Percentiles rank a stretch among this genome's conserved stretches.
Evolutionary conservation across 202 grass and related monocot genomes (phyloP).

Genomic region (Zizania palustris): DNA sequence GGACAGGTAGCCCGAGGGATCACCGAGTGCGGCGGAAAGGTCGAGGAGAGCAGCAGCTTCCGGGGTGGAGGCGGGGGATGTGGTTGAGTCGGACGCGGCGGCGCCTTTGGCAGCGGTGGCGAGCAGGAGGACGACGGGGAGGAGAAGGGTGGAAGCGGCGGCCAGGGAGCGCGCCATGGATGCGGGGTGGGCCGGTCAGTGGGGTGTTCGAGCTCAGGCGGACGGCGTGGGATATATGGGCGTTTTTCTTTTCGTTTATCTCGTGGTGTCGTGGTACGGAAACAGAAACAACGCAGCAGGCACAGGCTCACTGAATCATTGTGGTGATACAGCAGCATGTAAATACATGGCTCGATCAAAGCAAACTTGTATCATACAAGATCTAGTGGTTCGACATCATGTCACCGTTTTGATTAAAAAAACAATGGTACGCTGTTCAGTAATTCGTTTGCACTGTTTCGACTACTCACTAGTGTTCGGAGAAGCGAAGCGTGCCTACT

Average conservation of each 20-base stretch:
- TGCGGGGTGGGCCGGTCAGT: constrained; percentile 9
- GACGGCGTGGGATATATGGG: constrained; percentile 48
- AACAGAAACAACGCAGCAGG: neutral
- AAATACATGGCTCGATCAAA: too few species aligned
- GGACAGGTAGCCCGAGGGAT: constrained; percentile 52
- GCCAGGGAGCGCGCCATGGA: constrained; percentile 43
- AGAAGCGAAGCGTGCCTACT: too few species aligned
- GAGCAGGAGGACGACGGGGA: constrained; percentile 18
- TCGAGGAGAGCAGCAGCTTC: constrained; percentile 54
- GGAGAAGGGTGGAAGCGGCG: constrained; percentile 37
- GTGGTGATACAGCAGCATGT: neutral
- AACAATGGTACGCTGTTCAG: too few species aligned
- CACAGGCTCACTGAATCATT: neutral
- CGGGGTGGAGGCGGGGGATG: neutral
- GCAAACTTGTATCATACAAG: neutral
- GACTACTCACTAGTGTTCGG: too few species aligned
- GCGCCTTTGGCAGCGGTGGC: neutral
- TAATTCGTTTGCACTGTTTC: too few species aligned
- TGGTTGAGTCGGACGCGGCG: constrained; percentile 9
- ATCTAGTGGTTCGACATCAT: neutral
- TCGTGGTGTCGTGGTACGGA: neutral
- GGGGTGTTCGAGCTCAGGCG: constrained; percentile 31
- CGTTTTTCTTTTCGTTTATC: constrained; percentile 6
- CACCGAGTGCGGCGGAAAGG: constrained; percentile 46
- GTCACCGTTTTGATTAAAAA: too few species aligned